Evolutionary conservation across 345 rosid species (phyloP).

Genomic region (Mangifera indica): DNA sequence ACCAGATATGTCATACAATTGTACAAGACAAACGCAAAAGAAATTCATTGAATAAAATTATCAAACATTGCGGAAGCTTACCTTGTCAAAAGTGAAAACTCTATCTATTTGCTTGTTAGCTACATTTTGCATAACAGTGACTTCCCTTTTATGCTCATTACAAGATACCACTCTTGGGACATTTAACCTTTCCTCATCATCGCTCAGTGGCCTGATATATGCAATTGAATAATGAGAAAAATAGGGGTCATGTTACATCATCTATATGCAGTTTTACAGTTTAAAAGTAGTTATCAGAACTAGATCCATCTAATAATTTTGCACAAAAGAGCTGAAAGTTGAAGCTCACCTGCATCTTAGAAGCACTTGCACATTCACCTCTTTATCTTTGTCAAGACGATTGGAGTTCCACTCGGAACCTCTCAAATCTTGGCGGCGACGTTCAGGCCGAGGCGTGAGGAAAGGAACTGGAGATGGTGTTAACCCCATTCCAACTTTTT

Average conservation of each 20-base stretch:
- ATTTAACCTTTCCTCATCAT: conserved; percentile 72
- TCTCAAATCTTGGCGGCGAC: conserved; percentile 64
- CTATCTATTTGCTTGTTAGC: conserved; percentile 84
- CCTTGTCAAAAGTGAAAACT: conserved; percentile 85
- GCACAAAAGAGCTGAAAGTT: neutral
- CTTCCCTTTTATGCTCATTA: conserved; percentile 77
- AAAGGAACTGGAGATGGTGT: conserved; percentile 80
- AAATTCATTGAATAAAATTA: neutral
- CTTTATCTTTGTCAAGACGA: conserved; percentile 77
- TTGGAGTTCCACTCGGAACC: conserved; percentile 43
- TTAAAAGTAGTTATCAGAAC: too few relatives aligned
- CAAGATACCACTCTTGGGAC: conserved; percentile 63
- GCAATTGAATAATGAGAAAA: conserved; percentile 4
- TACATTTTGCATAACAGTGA: conserved; percentile 59
- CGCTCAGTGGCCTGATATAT: conserved; percentile 59
- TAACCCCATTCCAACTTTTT: conserved; percentile 64
- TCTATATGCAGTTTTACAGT: too few relatives aligned
- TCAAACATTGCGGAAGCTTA: conserved; percentile 10
- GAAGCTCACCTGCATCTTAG: conserved; percentile 63
- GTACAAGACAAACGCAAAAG: neutral
- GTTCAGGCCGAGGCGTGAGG: conserved; percentile 80
- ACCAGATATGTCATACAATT: neutral
- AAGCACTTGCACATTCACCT: conserved; percentile 84
- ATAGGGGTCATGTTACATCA: neutral
- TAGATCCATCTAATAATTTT: too few relatives aligned